These are phyloP conservation scores for Aphanomyces cochlioides DNA, from an alignment of 352 stramenopile species.

Conservation along the genomic window DNA sequence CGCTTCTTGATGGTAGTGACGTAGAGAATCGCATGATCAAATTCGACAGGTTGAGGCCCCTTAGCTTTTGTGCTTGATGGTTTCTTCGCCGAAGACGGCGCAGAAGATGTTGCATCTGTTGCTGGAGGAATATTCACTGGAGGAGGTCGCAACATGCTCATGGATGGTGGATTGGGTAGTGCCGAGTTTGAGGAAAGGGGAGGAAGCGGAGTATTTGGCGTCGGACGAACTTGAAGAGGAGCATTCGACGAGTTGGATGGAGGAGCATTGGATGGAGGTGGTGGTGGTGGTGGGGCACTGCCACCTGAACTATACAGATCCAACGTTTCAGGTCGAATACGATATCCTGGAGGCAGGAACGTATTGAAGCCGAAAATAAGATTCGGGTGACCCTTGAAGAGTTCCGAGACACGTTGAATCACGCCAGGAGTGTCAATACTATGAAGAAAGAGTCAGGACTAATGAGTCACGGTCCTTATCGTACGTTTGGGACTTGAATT, in stretches of 20 bases:
- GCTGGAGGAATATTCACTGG: conserved; percentile 8
- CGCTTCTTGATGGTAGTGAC: conserved; percentile 99
- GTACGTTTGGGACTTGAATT: conserved; percentile 96
- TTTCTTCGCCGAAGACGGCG: conserved; percentile 31
- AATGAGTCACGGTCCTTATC: conserved; percentile 20
- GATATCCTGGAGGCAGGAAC: conserved; percentile 95
- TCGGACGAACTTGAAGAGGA: background rate
- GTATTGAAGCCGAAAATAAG: conserved; percentile 99
- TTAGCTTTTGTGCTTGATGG: conserved; percentile 32
- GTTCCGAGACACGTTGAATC: conserved; percentile 96
- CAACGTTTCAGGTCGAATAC: conserved; percentile 66
- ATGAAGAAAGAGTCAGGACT: background rate
- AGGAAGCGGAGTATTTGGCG: background rate
- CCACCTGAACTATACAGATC: conserved; percentile 16
- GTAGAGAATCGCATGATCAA: conserved; percentile 99
- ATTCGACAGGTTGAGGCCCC: conserved; percentile 91
- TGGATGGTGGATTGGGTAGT: background rate
- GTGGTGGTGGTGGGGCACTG: conserved; percentile 10
- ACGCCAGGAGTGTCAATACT: conserved; percentile 98
- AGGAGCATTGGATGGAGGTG: conserved; percentile 5
- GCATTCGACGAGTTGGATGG: conserved; percentile 1
- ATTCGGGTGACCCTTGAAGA: conserved; percentile 98
- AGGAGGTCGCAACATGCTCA: conserved; percentile 8
- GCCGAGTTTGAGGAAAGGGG: conserved; percentile 5
- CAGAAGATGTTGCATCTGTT: conserved; percentile 29